Evolutionary conservation across 805 yeast genomes (phyloP).

Genomic region (Schizosaccharomyces osmophilus): DNA sequence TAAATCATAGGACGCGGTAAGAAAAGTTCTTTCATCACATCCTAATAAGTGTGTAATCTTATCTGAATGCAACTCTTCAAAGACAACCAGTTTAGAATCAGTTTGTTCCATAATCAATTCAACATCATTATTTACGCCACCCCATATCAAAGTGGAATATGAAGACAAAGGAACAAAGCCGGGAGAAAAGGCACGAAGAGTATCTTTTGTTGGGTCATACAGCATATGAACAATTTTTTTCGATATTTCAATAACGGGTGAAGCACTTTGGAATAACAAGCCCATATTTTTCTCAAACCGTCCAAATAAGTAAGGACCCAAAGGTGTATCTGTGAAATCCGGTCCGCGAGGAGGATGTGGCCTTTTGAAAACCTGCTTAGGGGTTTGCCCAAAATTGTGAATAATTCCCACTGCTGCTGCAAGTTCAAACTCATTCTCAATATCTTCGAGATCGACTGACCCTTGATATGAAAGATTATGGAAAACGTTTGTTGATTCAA

Average conservation of each 20-base stretch:
- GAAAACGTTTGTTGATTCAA: constrained; percentile 46
- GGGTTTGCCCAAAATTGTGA: constrained; percentile 83
- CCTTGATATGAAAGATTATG: constrained; percentile 71
- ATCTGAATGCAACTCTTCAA: constrained; percentile 7
- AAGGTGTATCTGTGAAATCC: neutral
- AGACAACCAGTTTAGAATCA: neutral
- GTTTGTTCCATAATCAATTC: neutral
- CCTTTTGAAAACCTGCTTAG: constrained; percentile 39
- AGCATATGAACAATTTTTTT: neutral
- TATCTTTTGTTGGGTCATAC: neutral
- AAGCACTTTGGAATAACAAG: constrained; percentile 5
- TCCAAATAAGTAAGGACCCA: neutral
- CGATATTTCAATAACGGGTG: constrained; percentile 5
- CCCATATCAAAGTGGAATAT: neutral
- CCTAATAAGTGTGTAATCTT: constrained; percentile 6
- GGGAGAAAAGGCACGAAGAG: neutral
- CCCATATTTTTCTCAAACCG: constrained; percentile 4
- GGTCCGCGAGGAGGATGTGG: constrained; percentile 31
- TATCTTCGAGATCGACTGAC: constrained; percentile 49
- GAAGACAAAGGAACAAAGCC: neutral
- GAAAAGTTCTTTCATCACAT: constrained; percentile 8
- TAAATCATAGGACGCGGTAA: constrained; percentile 8
- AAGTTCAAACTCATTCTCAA: constrained; percentile 48
- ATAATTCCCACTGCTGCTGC: constrained; percentile 62
- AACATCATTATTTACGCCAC: neutral